phyloP scores from a whole-genome alignment of 2,329 filamentous ascomycete genomes.

The Purpureocillium takamizusanense region DNA sequence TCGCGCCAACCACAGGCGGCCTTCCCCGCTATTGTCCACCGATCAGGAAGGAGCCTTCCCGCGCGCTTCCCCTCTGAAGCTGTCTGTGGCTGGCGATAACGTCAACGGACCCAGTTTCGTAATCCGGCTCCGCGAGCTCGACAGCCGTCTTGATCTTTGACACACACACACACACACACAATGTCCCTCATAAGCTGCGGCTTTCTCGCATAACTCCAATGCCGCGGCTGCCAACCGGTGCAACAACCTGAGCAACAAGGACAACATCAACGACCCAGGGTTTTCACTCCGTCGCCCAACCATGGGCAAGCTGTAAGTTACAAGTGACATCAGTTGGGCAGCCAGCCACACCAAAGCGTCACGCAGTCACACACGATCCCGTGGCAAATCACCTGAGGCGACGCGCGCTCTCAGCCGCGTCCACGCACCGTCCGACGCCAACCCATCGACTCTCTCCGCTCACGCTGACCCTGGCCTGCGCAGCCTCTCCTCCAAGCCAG shows the following conservation, averaged over 20 bases:
- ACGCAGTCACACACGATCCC: too few relatives aligned
- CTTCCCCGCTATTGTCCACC: background rate
- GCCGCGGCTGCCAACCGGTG: too few relatives aligned
- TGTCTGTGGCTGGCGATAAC: slow-evolving; percentile 4
- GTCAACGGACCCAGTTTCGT: slow-evolving; percentile 1
- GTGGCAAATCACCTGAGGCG: background rate
- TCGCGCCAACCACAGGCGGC: background rate
- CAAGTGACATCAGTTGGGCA: background rate
- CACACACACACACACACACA: too few relatives aligned
- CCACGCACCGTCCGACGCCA: background rate
- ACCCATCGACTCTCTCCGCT: too few relatives aligned
- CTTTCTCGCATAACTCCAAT: too few relatives aligned
- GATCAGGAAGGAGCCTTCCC: slow-evolving; percentile 4
- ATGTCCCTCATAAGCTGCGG: too few relatives aligned
- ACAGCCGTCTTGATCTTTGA: too few relatives aligned
- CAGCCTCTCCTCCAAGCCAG: background rate
- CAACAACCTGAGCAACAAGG: too few relatives aligned
- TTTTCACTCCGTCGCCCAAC: background rate
- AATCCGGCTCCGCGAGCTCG: background rate
- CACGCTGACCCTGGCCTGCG: background rate
- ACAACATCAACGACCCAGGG: too few relatives aligned
- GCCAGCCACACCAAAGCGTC: too few relatives aligned
- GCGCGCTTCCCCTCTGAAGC: too few relatives aligned
- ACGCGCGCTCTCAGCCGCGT: too few relatives aligned
- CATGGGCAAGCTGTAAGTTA: slow-evolving; percentile 8